These are phyloP conservation scores for Ocimum tenuiflorum DNA, from an alignment of 257 asterid genomes.

Conservation along the genomic window DNA sequence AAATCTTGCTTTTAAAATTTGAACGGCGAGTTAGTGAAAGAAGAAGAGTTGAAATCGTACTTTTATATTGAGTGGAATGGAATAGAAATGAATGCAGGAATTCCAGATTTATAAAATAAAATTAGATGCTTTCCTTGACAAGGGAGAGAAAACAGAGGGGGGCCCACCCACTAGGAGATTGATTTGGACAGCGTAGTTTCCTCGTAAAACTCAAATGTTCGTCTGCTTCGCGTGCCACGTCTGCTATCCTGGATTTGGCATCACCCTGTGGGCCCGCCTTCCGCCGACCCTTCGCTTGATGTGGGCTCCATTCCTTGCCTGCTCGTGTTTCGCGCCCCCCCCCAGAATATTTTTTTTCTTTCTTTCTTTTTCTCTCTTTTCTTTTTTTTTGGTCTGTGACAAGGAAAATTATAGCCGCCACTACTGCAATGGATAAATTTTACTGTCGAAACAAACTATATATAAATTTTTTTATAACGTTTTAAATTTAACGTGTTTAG, in stretches of 20 bases:
- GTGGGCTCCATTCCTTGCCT: conserved; percentile 6
- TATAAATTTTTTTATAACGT: too few species aligned
- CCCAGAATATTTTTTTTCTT: background rate
- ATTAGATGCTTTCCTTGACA: conserved; percentile 35
- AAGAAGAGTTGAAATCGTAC: too few species aligned
- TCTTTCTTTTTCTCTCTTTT: background rate
- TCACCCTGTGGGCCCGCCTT: conserved; percentile 15
- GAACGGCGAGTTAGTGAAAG: too few species aligned
- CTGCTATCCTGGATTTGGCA: conserved; percentile 12
- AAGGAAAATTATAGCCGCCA: too few species aligned
- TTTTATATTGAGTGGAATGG: too few species aligned
- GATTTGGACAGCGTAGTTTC: conserved; percentile 30
- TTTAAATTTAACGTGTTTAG: too few species aligned
- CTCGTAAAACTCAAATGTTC: conserved; percentile 32
- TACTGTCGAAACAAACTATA: too few species aligned
- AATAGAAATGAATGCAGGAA: too few species aligned
- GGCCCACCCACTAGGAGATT: conserved; percentile 33
- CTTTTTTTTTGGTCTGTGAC: background rate
- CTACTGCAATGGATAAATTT: too few species aligned
- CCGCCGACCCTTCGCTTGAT: conserved; percentile 19
- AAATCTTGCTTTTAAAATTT: too few species aligned
- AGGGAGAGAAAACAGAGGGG: conserved; percentile 23
- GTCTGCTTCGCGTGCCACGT: conserved; percentile 29
- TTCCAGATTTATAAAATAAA: background rate
- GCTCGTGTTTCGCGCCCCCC: background rate